Conservation (phyloP, 2,329 filamentous ascomycete genomes). For the Aspergillus sojae region DNA sequence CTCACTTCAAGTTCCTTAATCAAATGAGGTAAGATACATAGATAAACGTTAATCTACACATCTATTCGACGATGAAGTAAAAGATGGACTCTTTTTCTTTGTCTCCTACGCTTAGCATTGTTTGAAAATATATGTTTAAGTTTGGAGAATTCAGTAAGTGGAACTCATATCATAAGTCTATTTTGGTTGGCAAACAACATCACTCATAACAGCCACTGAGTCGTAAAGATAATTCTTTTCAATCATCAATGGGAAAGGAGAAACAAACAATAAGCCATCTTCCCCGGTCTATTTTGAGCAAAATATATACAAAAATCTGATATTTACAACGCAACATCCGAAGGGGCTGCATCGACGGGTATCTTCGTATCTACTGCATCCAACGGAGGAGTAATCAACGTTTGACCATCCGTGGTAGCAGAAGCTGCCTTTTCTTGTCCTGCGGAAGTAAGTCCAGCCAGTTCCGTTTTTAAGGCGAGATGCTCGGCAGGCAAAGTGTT, state of each 20-base stretch:
- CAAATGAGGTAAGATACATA: background rate
- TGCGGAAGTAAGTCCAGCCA: background rate
- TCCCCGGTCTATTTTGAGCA: background rate
- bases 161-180: background rate
- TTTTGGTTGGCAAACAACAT: background rate
- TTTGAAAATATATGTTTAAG: background rate
- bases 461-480: constrained; percentile 19
- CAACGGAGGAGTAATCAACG: constrained; percentile 35
- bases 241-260: background rate
- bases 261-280: background rate
- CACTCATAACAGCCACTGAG: background rate
- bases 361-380: constrained; percentile 30
- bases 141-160: background rate
- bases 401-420: constrained; percentile 9
- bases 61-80: background rate
- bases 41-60: background rate
- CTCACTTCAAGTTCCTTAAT: background rate
- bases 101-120: background rate
- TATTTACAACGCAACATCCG: constrained; percentile 15
- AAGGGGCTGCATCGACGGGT: constrained; percentile 13
- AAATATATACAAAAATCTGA: background rate
- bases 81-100: background rate
- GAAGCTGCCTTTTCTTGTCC: constrained; percentile 7
- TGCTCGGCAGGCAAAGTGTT: constrained; percentile 38
- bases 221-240: background rate